Conservation (phyloP, 805 yeast genomes). For the Candida qinlingensis region DNA sequence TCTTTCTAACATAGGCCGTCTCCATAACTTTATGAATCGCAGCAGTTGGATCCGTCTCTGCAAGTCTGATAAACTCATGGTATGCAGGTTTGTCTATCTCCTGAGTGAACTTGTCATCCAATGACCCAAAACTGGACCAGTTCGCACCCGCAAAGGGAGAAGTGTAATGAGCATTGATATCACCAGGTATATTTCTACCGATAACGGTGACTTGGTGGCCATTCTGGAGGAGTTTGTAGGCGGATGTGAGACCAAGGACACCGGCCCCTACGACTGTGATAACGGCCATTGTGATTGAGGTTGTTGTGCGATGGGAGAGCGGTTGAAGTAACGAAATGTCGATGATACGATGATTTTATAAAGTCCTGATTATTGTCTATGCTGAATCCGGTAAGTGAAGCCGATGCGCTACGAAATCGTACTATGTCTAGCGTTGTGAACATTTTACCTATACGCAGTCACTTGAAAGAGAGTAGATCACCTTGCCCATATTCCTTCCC, state of each 20-base stretch:
- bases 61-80: constrained; percentile 38
- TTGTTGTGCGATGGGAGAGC: neutral
- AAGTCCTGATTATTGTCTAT: no score
- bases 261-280: constrained; percentile 33
- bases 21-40: constrained; percentile 36
- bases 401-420: no score
- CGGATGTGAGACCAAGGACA: constrained; percentile 51
- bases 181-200: constrained; percentile 51
- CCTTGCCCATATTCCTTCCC: constrained; percentile 15
- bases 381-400: no score
- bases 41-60: constrained; percentile 40
- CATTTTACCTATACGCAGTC: no score
- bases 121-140: constrained; percentile 56
- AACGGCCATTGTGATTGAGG: neutral
- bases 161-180: constrained; percentile 45
- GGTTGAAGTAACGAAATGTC: no score
- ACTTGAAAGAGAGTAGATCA: constrained; percentile 12
- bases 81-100: constrained; percentile 46
- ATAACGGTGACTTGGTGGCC: constrained; percentile 40
- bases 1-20: constrained; percentile 13
- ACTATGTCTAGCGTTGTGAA: no score
- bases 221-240: constrained; percentile 35
- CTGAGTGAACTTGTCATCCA: constrained; percentile 33
- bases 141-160: constrained; percentile 73
- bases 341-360: no score